Percentiles rank a stretch among this genome's conserved stretches.
Conservation (phyloP, 257 asterid genomes). For the Nicotiana paniculata region DNA sequence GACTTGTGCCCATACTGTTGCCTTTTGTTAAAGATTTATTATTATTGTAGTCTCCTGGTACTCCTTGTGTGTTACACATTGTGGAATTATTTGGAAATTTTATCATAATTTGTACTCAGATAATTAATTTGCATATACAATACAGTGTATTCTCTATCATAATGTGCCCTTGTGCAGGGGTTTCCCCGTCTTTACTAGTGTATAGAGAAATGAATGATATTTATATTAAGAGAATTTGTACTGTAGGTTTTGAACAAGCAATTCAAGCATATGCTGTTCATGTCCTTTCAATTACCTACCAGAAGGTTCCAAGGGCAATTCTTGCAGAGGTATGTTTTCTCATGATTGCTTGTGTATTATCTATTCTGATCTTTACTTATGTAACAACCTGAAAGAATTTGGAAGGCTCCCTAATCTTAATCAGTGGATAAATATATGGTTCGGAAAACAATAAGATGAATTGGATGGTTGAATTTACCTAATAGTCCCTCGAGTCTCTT, state of each 20-base stretch:
- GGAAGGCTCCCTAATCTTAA: not conserved
- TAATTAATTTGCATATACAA: not conserved
- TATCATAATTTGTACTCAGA: not conserved
- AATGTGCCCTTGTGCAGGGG: not conserved
- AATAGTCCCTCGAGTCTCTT: not conserved
- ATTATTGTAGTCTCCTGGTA: not conserved
- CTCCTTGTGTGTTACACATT: not conserved
- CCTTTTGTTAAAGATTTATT: not conserved
- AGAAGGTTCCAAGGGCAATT: conserved; percentile 56
- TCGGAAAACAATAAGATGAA: not conserved
- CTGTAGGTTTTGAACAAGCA: conserved; percentile 86
- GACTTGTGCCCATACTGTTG: not conserved
- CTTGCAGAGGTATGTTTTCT: conserved; percentile 75
- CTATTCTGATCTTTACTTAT: not conserved
- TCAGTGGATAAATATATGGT: not conserved
- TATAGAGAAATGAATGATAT: not conserved
- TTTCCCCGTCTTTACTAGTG: not conserved
- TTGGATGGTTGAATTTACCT: not conserved
- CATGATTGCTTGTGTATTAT: not conserved
- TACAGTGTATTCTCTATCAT: not conserved
- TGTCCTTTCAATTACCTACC: conserved; percentile 73
- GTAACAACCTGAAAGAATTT: not conserved
- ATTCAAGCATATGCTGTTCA: conserved; percentile 77
- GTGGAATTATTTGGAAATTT: not conserved
- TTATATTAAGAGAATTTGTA: not conserved